phyloP scores from a whole-genome alignment of 2,329 filamentous ascomycete species.

The Apiospora kogelbergensis region DNA sequence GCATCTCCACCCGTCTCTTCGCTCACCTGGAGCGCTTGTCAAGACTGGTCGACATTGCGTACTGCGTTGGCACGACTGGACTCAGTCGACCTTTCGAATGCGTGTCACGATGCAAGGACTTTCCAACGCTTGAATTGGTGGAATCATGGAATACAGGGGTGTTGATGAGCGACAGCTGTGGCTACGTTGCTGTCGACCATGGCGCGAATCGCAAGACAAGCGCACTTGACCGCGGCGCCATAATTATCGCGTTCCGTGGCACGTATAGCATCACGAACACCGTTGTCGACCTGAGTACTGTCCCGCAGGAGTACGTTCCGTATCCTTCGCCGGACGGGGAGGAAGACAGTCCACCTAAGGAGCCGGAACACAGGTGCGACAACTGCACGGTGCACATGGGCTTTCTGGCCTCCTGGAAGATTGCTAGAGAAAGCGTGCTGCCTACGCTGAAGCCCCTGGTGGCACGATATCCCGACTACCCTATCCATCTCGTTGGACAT shows the following conservation, averaged over 20 bases:
- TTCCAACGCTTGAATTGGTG: constrained; percentile 75
- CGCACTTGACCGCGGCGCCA: constrained; percentile 35
- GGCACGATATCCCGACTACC: constrained; percentile 65
- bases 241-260: constrained; percentile 88
- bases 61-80: constrained; percentile 86
- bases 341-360: constrained; percentile 31
- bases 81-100: constrained; percentile 83
- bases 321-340: constrained; percentile 64
- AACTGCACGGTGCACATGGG: constrained; percentile 94
- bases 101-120: constrained; percentile 80
- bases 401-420: constrained; percentile 82
- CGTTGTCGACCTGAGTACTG: constrained; percentile 83
- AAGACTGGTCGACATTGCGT: constrained; percentile 90
- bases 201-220: constrained; percentile 22
- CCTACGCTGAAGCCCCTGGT: constrained; percentile 62
- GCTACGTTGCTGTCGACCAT: constrained; percentile 90
- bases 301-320: constrained; percentile 87
- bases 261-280: constrained; percentile 94
- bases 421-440: constrained; percentile 69
- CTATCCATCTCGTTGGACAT: constrained; percentile 81
- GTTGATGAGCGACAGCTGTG: constrained; percentile 85
- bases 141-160: constrained; percentile 89
- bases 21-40: constrained; percentile 80
- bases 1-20: constrained; percentile 67
- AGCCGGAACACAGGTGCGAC: constrained; percentile 59